Evolutionary conservation across 2,329 filamentous ascomycete species (phyloP).

Genomic region (Raffaelea arxii): DNA sequence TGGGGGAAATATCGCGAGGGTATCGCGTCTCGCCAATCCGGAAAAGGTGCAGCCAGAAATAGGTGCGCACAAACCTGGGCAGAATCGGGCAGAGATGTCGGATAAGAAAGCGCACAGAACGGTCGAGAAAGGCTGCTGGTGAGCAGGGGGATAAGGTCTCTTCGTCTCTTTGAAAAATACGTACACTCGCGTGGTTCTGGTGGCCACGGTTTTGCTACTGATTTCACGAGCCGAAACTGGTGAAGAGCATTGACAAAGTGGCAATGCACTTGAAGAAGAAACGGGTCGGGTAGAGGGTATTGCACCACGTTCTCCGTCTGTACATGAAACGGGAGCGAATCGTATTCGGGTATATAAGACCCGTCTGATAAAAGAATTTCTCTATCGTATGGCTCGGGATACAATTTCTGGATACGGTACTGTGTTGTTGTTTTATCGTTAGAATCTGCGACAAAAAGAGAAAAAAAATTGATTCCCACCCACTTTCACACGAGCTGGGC

Average conservation of each 20-base stretch:
- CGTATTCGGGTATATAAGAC: neutral
- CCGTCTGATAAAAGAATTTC: neutral
- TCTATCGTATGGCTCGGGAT: neutral
- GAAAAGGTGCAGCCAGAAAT: conserved; percentile 1
- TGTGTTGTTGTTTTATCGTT: neutral
- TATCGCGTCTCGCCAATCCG: neutral
- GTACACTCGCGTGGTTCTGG: neutral
- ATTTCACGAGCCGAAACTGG: neutral
- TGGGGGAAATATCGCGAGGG: neutral
- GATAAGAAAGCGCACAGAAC: neutral
- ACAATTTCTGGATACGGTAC: conserved; percentile 1
- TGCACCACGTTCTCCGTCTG: neutral
- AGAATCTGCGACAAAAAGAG: neutral
- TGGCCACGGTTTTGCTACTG: neutral
- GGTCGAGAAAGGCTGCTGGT: neutral
- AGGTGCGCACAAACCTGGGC: neutral
- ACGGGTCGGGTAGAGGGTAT: neutral
- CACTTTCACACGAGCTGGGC: neutral
- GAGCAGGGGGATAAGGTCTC: neutral
- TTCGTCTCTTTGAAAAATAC: neutral
- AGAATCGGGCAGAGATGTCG: neutral
- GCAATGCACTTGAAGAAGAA: neutral
- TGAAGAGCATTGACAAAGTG: conserved; percentile 1
- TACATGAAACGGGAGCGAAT: neutral
- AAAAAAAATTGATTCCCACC: neutral